Evolutionary conservation across 2,329 filamentous ascomycete genomes (phyloP).

Genomic region (Diaporthe eres): DNA sequence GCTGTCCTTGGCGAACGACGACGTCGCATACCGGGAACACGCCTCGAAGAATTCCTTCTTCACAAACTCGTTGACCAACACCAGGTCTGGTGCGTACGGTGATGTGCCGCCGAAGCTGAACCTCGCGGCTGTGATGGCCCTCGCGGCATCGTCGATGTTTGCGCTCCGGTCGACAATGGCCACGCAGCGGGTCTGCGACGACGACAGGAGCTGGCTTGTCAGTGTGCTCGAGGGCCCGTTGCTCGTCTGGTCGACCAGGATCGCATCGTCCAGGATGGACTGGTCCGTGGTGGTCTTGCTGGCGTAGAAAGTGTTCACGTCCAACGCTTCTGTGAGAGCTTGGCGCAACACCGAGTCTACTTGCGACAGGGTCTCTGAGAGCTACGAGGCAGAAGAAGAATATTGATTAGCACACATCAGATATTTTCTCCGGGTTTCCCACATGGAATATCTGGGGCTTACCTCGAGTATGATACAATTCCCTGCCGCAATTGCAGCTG

Average conservation of each 20-base stretch:
- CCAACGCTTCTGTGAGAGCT: constrained; percentile 45
- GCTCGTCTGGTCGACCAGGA: constrained; percentile 49
- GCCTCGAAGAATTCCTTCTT: constrained; percentile 68
- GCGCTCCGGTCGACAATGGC: constrained; percentile 74
- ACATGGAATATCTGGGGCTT: neutral
- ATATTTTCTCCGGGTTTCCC: neutral
- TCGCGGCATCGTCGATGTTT: constrained; percentile 66
- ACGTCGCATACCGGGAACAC: constrained; percentile 55
- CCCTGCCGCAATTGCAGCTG: constrained; percentile 54
- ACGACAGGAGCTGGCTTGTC: constrained; percentile 42
- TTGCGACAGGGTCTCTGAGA: constrained; percentile 45
- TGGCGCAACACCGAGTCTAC: constrained; percentile 45
- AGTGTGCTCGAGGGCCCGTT: neutral
- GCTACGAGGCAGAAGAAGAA: constrained; percentile 38
- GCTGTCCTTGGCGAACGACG: constrained; percentile 44
- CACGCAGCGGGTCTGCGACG: constrained; percentile 49
- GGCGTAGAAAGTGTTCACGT: constrained; percentile 47
- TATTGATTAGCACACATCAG: neutral
- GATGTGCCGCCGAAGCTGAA: constrained; percentile 70
- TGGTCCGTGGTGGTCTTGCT: constrained; percentile 43
- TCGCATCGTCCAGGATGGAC: constrained; percentile 41
- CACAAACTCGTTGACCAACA: constrained; percentile 75
- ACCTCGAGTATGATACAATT: constrained; percentile 54
- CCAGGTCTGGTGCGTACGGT: constrained; percentile 72
- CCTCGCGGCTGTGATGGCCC: constrained; percentile 65